Percentiles rank a stretch among this genome's conserved stretches.
Evolutionary conservation across 495 filamentous ascomycete genomes (phyloP).

Genomic region (Penicillium odoratum): DNA sequence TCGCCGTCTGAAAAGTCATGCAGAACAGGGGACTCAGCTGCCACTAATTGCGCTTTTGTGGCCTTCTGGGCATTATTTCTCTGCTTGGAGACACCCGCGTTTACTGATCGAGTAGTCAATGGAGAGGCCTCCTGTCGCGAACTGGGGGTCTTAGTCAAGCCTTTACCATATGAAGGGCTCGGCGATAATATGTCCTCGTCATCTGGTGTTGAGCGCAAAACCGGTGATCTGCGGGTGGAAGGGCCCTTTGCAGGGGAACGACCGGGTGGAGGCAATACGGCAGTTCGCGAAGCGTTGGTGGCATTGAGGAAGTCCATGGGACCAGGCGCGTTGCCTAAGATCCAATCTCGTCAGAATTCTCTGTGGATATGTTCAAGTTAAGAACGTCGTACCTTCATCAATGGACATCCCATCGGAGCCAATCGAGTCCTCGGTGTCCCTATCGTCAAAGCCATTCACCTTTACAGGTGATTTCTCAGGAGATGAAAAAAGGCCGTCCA

Average conservation of each 20-base stretch:
- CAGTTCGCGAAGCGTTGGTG: conserved; percentile 28
- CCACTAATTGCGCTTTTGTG: conserved; percentile 4
- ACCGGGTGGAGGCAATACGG: conserved; percentile 36
- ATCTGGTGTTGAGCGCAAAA: conserved; percentile 42
- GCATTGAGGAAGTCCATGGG: conserved; percentile 45
- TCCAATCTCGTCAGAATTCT: not conserved
- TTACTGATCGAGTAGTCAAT: conserved; percentile 38
- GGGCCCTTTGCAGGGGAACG: conserved; percentile 48
- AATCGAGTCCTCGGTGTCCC: conserved; percentile 29
- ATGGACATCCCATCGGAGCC: conserved; percentile 52
- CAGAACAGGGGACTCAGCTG: conserved; percentile 17
- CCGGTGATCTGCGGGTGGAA: conserved; percentile 44
- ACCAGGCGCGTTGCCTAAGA: conserved; percentile 40
- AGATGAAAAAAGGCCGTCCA: conserved; percentile 86
- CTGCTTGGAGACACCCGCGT: conserved; percentile 38
- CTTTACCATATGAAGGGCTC: conserved; percentile 41
- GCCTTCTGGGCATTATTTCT: conserved; percentile 33
- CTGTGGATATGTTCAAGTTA: not conserved
- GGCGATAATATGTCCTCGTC: conserved; percentile 35
- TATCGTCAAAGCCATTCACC: conserved; percentile 34
- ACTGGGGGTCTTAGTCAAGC: conserved; percentile 20
- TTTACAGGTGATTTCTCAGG: conserved; percentile 62
- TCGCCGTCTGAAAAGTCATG: conserved; percentile 42
- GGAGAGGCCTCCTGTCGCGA: conserved; percentile 35
- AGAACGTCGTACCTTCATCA: conserved; percentile 40